phyloP scores from a whole-genome alignment of 2,329 filamentous ascomycete genomes.

The Macrophomina pseudophaseolina region DNA sequence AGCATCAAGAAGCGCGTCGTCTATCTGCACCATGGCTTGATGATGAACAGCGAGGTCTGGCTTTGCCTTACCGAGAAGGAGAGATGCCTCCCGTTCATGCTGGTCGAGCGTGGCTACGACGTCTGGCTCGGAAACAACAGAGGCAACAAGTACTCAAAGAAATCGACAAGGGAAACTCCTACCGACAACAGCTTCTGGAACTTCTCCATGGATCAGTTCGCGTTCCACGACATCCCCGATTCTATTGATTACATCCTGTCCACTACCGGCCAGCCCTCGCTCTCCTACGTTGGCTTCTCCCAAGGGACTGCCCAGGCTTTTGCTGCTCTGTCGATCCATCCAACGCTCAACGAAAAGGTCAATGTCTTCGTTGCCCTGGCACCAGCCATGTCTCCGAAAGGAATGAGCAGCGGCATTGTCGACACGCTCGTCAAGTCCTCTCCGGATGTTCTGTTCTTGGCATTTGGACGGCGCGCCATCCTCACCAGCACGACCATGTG shows the following conservation, averaged over 20 bases:
- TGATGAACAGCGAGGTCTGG: conserved; percentile 99
- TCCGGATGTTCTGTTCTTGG: conserved; percentile 86
- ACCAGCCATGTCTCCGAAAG: conserved; percentile 94
- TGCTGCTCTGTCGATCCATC: conserved; percentile 89
- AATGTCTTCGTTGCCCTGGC: conserved; percentile 96
- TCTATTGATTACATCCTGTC: conserved; percentile 90
- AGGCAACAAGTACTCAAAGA: conserved; percentile 99
- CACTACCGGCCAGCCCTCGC: conserved; percentile 78
- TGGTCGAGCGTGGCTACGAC: conserved; percentile 91
- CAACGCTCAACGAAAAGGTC: conserved; percentile 87
- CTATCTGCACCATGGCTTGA: conserved; percentile 91
- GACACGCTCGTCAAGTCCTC: conserved; percentile 93
- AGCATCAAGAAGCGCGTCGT: conserved; percentile 81
- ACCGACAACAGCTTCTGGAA: conserved; percentile 86
- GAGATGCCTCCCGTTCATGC: conserved; percentile 82
- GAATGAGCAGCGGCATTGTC: conserved; percentile 86
- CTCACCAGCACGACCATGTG: conserved; percentile 94
- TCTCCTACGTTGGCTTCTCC: conserved; percentile 97
- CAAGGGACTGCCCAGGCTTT: conserved; percentile 98
- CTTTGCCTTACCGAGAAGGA: conserved; percentile 87
- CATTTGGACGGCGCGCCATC: conserved; percentile 90
- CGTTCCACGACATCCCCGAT: conserved; percentile 95
- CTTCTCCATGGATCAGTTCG: conserved; percentile 98
- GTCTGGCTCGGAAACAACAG: conserved; percentile 98
- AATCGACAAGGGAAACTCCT: conserved; percentile 77